Evolutionary conservation across 2,329 filamentous ascomycete genomes (phyloP), one percentile per base, ranked within the genome.

Genomic region (Rhynchosporium graminicola): DNA sequence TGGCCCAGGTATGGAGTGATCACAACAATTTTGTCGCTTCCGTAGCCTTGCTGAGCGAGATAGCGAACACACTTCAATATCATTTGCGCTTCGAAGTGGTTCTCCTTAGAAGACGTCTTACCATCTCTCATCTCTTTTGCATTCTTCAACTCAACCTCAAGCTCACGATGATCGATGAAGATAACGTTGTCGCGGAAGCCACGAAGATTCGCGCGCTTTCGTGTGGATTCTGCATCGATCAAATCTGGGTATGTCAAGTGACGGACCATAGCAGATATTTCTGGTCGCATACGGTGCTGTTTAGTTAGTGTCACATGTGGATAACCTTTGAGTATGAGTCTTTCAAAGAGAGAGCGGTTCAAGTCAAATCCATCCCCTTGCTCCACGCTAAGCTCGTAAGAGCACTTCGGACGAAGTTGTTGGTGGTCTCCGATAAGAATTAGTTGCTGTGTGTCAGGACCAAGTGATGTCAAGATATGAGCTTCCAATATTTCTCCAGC

Each of bases 1-100:
- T 92, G 89, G 0, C 88, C 89, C 0, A 92, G 77, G 67, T 93
- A 92, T 0, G 90, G 89, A 0, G 88, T 90, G 1, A 92, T 73
- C 0, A 93, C 77, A 0, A 91, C 88, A 10, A 92, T 77, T 2
- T 89, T 76, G 3, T 85, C 78, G 0, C 86, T 85, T 3, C 80
- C 79, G 68, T 92, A 92, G 0, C 88, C 88, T 66, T 93, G 89
- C 64, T 91, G 89, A 0, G 78, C 85, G 0, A 93, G 75, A 66
- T 91, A 91, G 5, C 80, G 81, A 1, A 92, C 83, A 56, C 81
- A 82, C 65, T 82, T 84, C 26, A 91, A 71, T 0, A 89, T 81
- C 81, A 92, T 88, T 0, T 84, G 73, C 0, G 80, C 88, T 69
- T 92, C 90, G 54, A 86, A 89, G 0, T 50, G 20, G 65, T 92